phyloP scores from a whole-genome alignment of 1,139 yeast species.

The Kluyveromyces sp. region DNA sequence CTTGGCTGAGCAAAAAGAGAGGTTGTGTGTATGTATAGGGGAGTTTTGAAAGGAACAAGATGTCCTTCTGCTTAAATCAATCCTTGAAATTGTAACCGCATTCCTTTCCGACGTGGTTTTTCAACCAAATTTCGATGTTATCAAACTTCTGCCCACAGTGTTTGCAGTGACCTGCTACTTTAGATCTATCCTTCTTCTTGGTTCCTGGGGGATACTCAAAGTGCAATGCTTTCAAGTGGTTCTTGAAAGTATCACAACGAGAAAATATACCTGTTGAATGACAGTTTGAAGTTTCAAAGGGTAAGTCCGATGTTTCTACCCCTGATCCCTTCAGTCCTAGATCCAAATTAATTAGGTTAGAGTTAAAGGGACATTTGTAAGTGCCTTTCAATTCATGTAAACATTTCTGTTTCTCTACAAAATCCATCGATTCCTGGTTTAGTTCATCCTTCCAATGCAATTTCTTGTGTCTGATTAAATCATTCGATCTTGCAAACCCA shows the following conservation, averaged over 20 bases:
- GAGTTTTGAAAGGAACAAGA: too few species aligned
- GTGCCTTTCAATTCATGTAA: conserved; percentile 35
- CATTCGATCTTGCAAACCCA: conserved; percentile 86
- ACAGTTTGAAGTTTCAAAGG: conserved; percentile 36
- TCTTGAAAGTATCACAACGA: conserved; percentile 85
- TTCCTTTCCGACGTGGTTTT: conserved; percentile 57
- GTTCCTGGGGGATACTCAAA: conserved; percentile 87
- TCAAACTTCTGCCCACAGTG: conserved; percentile 60
- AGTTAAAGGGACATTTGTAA: conserved; percentile 40
- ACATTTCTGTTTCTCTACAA: conserved; percentile 20
- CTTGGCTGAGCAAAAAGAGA: too few species aligned
- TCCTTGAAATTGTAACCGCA: conserved; percentile 33
- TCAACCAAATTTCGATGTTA: conserved; percentile 75
- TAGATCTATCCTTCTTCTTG: conserved; percentile 63
- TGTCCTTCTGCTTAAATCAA: neutral
- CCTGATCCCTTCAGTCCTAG: conserved; percentile 18
- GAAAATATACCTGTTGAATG: conserved; percentile 80
- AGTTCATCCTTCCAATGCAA: conserved; percentile 66
- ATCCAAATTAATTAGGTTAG: conserved; percentile 25
- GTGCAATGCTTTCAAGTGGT: conserved; percentile 83
- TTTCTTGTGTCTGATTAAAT: conserved; percentile 73
- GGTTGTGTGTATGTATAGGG: too few species aligned
- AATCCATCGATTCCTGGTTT: conserved; percentile 5
- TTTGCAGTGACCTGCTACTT: conserved; percentile 66
- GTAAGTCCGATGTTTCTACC: conserved; percentile 19